Percentiles rank a stretch among this genome's conserved stretches.
These are phyloP conservation scores for Fusarium acutatum DNA, from an alignment of 2,329 filamentous ascomycete genomes.

Conservation along the genomic window DNA sequence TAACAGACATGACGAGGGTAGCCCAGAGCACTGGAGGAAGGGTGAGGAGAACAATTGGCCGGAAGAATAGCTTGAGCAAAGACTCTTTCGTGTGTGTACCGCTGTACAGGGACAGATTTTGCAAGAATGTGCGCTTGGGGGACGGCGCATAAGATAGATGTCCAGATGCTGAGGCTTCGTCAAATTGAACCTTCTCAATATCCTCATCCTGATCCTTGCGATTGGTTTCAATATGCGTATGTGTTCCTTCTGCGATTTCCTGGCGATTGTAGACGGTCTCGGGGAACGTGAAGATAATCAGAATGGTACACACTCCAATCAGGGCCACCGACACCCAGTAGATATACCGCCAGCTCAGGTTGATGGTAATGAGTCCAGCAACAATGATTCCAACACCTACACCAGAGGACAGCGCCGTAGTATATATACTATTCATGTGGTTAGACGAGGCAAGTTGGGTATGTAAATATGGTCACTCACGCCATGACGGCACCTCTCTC, in stretches of 20 bases:
- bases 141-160: background rate
- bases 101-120: conserved; percentile 52
- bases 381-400: conserved; percentile 55
- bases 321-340: conserved; percentile 61
- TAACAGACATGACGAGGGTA: conserved; percentile 61
- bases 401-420: conserved; percentile 53
- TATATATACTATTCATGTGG: conserved; percentile 44
- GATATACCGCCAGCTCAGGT: conserved; percentile 59
- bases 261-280: conserved; percentile 48
- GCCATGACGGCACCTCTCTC: conserved; percentile 61
- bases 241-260: background rate
- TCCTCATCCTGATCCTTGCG: background rate
- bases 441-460: accelerated
- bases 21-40: conserved; percentile 65
- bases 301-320: conserved; percentile 56
- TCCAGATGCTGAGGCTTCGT: background rate
- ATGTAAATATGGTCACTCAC: background rate
- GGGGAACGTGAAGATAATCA: conserved; percentile 63
- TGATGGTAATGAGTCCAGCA: conserved; percentile 58
- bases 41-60: conserved; percentile 59
- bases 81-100: conserved; percentile 56
- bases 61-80: conserved; percentile 56
- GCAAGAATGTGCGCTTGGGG: background rate
- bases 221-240: background rate
- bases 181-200: background rate